A percentile compares a stretch with the other conserved stretches of the same genome.
Evolutionary conservation across 2,329 filamentous ascomycete species (phyloP).

Genomic region (Escovopsis sp.): DNA sequence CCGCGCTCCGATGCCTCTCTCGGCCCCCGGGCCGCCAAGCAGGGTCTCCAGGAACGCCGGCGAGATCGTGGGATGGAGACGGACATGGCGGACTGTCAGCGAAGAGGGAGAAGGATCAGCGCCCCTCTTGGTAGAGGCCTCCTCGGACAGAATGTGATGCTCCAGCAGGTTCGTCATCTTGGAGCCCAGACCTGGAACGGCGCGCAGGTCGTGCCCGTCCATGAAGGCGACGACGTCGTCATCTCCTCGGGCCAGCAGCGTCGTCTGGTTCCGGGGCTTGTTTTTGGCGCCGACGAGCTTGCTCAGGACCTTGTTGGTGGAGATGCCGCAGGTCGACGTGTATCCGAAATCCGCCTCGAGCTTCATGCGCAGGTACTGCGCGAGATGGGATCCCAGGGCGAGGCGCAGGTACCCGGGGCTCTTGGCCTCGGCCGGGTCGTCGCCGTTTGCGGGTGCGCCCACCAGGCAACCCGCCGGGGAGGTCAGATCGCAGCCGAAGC

Average conservation of each 20-base stretch:
- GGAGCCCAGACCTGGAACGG: slow-evolving; percentile 74
- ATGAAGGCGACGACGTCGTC: slow-evolving; percentile 45
- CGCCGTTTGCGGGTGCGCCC: slow-evolving; percentile 9
- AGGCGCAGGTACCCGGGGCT: slow-evolving; percentile 43
- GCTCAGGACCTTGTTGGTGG: slow-evolving; percentile 72
- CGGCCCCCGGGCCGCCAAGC: slow-evolving; percentile 53
- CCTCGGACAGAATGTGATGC: slow-evolving; percentile 32
- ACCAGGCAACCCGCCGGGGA: slow-evolving; percentile 47
- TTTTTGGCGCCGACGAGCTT: slow-evolving; percentile 75
- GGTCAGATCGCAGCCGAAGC: slow-evolving; percentile 66
- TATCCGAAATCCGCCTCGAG: slow-evolving; percentile 68
- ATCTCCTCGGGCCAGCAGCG: slow-evolving; percentile 52
- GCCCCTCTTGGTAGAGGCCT: slow-evolving; percentile 20
- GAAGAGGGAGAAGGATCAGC: slow-evolving; percentile 20
- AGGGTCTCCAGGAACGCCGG: slow-evolving; percentile 51
- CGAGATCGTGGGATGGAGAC: slow-evolving; percentile 47
- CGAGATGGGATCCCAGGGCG: slow-evolving; percentile 67
- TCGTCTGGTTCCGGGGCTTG: slow-evolving; percentile 81
- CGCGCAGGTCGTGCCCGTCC: slow-evolving; percentile 59
- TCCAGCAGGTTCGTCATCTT: slow-evolving; percentile 41
- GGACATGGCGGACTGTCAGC: slow-evolving; percentile 50
- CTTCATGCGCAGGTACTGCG: slow-evolving; percentile 53
- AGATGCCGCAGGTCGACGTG: slow-evolving; percentile 75
- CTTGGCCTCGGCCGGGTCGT: slow-evolving; percentile 10
- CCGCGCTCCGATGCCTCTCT: slow-evolving; percentile 55